Evolutionary conservation across 176 grass and related monocot genomes (phyloP).

Genomic region (Coix lacrymajobi): DNA sequence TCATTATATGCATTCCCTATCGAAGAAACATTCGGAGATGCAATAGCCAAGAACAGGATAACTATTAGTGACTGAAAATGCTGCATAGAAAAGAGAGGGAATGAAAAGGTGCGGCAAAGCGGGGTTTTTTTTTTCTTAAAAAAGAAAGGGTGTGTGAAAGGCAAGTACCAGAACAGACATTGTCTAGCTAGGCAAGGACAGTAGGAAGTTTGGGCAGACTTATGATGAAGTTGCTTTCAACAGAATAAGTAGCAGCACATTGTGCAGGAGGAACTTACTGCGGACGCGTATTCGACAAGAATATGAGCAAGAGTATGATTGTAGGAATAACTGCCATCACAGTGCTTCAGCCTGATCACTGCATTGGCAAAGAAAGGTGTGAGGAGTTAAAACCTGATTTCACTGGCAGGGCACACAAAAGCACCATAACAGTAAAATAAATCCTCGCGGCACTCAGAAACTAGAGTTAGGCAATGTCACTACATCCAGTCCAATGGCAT

Average conservation of each 20-base stretch:
- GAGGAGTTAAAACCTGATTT: background rate
- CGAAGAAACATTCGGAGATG: background rate
- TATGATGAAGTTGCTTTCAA: background rate
- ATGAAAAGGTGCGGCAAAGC: background rate
- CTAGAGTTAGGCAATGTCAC: background rate
- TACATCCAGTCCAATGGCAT: background rate
- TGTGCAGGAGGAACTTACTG: conserved; percentile 44
- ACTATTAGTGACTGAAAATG: background rate
- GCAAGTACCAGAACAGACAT: background rate
- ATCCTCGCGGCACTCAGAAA: background rate
- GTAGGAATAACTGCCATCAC: conserved; percentile 38
- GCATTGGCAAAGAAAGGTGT: background rate
- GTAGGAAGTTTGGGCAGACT: background rate
- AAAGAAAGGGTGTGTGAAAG: background rate
- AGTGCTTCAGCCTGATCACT: conserved; percentile 30
- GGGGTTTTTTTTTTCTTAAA: no score
- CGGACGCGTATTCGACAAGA: conserved; percentile 83
- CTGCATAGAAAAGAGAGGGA: background rate
- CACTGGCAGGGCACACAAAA: background rate
- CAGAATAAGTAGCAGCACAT: background rate
- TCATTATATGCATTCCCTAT: background rate
- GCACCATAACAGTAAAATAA: background rate
- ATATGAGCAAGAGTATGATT: conserved; percentile 69
- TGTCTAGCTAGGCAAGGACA: background rate
- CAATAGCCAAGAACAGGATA: background rate